phyloP scores from a whole-genome alignment of 2,329 filamentous ascomycete genomes.

The Pleomassaria siparia region DNA sequence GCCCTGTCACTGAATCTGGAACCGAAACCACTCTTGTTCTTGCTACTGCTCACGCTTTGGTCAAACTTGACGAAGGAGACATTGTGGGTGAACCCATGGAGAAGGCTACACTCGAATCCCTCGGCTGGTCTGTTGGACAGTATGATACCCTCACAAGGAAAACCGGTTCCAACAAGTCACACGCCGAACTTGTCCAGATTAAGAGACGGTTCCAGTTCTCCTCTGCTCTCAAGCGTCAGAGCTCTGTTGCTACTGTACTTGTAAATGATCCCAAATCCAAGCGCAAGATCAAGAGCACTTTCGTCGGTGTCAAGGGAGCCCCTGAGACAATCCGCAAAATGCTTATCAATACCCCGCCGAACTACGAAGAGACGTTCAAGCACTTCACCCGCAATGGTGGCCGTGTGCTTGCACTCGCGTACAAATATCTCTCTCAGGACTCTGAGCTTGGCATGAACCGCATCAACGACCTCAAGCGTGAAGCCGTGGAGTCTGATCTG shows the following conservation, averaged over 20 bases:
- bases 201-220: conserved; percentile 98
- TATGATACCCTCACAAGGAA: conserved; percentile 83
- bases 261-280: conserved; percentile 71
- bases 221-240: conserved; percentile 92
- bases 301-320: conserved; percentile 94
- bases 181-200: conserved; percentile 80
- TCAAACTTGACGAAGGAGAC: conserved; percentile 95
- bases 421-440: conserved; percentile 84
- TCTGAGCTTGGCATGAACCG: conserved; percentile 78
- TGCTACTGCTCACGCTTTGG: conserved; percentile 90
- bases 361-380: conserved; percentile 98
- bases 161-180: conserved; percentile 50
- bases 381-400: conserved; percentile 96
- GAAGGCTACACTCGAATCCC: conserved; percentile 85
- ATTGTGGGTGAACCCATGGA: conserved; percentile 99
- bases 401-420: conserved; percentile 88
- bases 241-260: conserved; percentile 83
- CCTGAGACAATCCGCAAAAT: conserved; percentile 96
- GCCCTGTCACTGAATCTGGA: conserved; percentile 67
- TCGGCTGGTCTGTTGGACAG: conserved; percentile 89
- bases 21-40: conserved; percentile 89
- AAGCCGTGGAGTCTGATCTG: conserved; percentile 82
- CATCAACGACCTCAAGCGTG: conserved; percentile 92
- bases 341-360: conserved; percentile 75
- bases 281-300: conserved; percentile 78